Evolutionary conservation across 2,329 filamentous ascomycete species (phyloP), one percentile per base, ranked within the genome.

Genomic region (Colletotrichum eleusines): DNA sequence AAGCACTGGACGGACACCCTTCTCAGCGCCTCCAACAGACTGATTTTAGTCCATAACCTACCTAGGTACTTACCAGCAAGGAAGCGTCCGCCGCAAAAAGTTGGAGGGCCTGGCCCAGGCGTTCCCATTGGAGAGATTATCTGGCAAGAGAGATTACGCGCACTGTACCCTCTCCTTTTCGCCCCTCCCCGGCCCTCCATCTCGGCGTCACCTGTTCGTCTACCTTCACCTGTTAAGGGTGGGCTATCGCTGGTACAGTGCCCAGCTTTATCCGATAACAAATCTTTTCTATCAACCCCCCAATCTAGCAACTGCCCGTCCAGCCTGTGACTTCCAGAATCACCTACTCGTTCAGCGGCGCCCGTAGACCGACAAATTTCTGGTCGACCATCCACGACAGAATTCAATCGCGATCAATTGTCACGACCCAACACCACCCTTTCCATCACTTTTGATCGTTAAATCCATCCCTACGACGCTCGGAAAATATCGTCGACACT

Each of bases 401-500:
- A 70, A 55, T 51, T 74, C 72, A 74, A 74, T 74, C 67, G 72
- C 66, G 63, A 71, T 74, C 71, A 74, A 73, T 73, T 70, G 59
- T 60, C 67, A 68, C 71, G 20, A 73, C 67, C 46, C 61, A 66
- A 54, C 60, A 62, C 62, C 61, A 53, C 71, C 72, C 61, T 55
- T 74, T 74, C 48, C 72, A 74, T 74, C 72, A 54, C 46, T 42
- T 54, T 48, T 61, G 61, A 73, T 73, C 72, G 72, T 44, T 48
- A 61, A 68, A 76, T 84, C 82, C 71, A 75, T 75, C 74, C 72
- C 67, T 40, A 31, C 50, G 53, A 79, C 83, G 83, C 82, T 48
- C 69, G 64, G 71, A 64, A 75, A 71, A 77, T 67, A 62, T 61
- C 71, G 44, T 70, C 58, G 75, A 77, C 86, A 85, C 89, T 66